Evolutionary conservation across 2,329 filamentous ascomycete species (phyloP).

Genomic region (Colletotrichum sp.): DNA sequence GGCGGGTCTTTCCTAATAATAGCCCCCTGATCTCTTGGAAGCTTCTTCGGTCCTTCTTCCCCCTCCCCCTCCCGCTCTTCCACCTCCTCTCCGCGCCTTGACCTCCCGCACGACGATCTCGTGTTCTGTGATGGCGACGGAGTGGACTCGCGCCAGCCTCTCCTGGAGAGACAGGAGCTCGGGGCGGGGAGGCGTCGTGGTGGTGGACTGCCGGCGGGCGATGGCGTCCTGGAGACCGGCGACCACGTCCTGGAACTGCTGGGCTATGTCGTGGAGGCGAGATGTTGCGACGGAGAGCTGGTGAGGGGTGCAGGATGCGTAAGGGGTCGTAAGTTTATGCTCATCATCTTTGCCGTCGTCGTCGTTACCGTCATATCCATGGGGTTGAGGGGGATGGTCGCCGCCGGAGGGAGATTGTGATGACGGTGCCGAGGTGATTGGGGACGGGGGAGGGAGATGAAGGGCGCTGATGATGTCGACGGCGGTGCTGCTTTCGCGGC

Average conservation of each 20-base stretch:
- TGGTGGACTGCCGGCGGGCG: background rate
- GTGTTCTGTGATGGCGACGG: background rate
- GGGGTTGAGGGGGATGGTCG: background rate
- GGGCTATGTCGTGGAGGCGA: background rate
- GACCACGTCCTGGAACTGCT: conserved; percentile 38
- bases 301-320: background rate
- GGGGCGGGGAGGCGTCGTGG: background rate
- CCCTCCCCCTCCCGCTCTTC: background rate
- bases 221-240: conserved; percentile 32
- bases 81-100: background rate
- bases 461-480: background rate
- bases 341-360: background rate
- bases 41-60: background rate
- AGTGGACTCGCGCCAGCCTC: background rate
- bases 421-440: background rate
- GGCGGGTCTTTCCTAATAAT: background rate
- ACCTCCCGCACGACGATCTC: background rate
- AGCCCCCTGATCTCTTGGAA: background rate
- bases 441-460: background rate
- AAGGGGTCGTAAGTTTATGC: background rate
- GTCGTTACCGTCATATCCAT: background rate
- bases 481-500: background rate
- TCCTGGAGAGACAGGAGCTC: background rate
- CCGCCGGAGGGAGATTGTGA: background rate
- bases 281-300: background rate